phyloP scores from a whole-genome alignment of 148 eudicot genomes.

The Polygonum aviculare region DNA sequence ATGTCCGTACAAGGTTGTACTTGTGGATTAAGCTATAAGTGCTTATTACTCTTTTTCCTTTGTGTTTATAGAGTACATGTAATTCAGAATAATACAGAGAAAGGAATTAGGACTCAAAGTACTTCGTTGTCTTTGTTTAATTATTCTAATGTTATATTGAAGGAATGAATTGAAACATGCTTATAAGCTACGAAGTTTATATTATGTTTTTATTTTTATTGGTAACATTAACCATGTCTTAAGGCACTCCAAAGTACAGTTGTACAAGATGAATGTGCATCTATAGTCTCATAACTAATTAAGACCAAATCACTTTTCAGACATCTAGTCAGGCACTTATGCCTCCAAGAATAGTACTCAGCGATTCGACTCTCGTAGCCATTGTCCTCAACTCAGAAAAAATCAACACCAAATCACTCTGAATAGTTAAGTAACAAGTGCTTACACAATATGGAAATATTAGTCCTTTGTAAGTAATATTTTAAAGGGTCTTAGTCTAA shows the following conservation, averaged over 20 bases:
- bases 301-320: neutral
- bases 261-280: neutral
- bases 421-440: neutral
- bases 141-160: neutral
- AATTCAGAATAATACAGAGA: neutral
- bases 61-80: neutral
- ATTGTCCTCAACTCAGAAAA: too few relatives aligned
- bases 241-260: neutral
- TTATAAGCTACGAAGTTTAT: neutral
- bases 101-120: neutral
- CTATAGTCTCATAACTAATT: neutral
- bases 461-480: neutral
- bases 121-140: neutral
- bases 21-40: neutral
- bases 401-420: neutral
- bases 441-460: neutral
- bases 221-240: neutral
- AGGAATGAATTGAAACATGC: neutral
- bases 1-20: neutral
- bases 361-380: too few relatives aligned
- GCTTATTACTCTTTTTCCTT: neutral
- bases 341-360: too few relatives aligned
- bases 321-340: too few relatives aligned
- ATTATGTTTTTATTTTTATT: too few relatives aligned
- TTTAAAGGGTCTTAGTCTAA: neutral